Evolutionary conservation across 2,329 filamentous ascomycete species (phyloP), one percentile per base, ranked within the genome.

Genomic region (Colletotrichum somersetense): DNA sequence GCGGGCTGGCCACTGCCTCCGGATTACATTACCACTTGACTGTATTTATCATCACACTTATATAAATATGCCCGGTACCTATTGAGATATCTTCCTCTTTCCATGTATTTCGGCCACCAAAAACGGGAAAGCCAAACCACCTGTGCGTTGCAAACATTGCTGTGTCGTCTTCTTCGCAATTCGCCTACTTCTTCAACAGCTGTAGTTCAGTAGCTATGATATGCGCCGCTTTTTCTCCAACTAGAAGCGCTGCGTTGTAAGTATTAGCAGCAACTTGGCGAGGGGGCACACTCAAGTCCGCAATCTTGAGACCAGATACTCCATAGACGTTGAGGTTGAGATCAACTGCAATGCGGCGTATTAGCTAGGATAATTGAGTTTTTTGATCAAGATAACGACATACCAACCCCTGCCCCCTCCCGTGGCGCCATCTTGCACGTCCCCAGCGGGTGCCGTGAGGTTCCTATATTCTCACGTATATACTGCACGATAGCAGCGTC

Each of bases 181-280:
- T 2, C 16, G 18, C 16, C 23, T 26, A 52, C 5, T 18, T 30
- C 78, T 78, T 0, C 16, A 8, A 16, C 8, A 35, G 2, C 18
- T 18, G 2, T 5, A 84, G 73, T 56, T 84, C 83, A 63, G 75
- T 75, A 7, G 82, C 79, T 10, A 84, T 79, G 46, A 85, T 83
- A 67, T 81, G 81, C 0, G 83, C 83, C 5, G 80, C 83, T 75
- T 82, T 84, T 78, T 88, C 86, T 0, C 86, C 86, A 53, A 88
- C 77, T 18, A 83, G 67, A 33, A 88, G 75, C 0, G 86, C 86
- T 1, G 83, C 85, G 46, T 84, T 85, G 58, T 84, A 83, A 0
- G 86, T 87, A 69, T 89, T 88, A 1, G 81, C 82, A 2, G 79
- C 83, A 2, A 88, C 81, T 23, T 85, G 85, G 18, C 70, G 55